Base-by-base conservation (phyloP, 2,329 filamentous ascomycete genomes). In the Fusarium temperatum region DNA sequence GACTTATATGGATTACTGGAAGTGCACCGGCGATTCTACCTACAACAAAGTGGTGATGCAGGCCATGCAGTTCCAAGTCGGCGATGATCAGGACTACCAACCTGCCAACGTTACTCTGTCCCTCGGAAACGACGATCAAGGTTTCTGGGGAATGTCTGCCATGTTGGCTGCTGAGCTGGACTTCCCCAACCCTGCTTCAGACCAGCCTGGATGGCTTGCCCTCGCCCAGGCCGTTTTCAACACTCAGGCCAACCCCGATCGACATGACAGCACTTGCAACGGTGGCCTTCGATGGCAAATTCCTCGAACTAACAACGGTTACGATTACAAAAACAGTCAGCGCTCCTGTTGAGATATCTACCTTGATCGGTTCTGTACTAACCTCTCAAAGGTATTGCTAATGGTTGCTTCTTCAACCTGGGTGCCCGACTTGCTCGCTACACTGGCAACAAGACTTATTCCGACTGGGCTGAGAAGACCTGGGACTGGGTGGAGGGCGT, bases 281-380 rank as follows among this genome's bases (percentile, higher is more conserved):
- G 88, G 87, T 50, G 93, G 93, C 26, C 81, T 95, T 71, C 87
- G 92, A 75, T 94, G 92, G 92, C 93, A 96, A 84, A 93, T 96
- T 69, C 94, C 91, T 73, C 85, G 88, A 11, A 90, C 92, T 75
- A 94, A 95, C 80, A 87, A 86, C 51, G 94, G 93, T 39, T 96
- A 93, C 81, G 87, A 91, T 78, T 95, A 95, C 85, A 96, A 91
- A 81, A 91, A 91, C 81, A 85, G 83, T 85, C 65, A 76, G 78
- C 64, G 24, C 53, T 39, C 39, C 28, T n/a, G 24, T 28, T 17
- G 8, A 24, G 15, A 14, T 32, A 28, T 11, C 6, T 13, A 30
- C 12, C 15, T 10, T 26, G 24, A 6, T 51, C 28, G 32, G 51
- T 20, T 32, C 14, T 15, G 32, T 36, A 30, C 69, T 68, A 59